phyloP scores from a whole-genome alignment of 176 grass and related monocot genomes.

The Aechmea fasciata region DNA sequence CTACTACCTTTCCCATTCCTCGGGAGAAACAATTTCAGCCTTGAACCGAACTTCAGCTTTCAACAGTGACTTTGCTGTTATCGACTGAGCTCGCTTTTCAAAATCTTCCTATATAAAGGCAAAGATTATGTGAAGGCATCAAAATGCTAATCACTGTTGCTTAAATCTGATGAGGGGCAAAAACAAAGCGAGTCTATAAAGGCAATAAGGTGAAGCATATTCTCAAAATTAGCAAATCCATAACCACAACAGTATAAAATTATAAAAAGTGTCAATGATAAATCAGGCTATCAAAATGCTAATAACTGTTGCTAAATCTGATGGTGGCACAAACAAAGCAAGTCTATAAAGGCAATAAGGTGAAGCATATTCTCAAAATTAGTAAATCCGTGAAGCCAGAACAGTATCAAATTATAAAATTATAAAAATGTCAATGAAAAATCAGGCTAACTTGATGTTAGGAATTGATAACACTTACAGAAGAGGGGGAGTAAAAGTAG shows the following conservation, averaged over 20 bases:
- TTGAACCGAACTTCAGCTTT: slow-evolving; percentile 86
- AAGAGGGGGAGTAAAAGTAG: no score
- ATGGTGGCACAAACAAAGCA: neutral
- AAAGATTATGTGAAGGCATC: slow-evolving; percentile 16
- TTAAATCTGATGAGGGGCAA: neutral
- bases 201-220: neutral
- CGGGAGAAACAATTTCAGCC: slow-evolving; percentile 77
- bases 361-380: neutral
- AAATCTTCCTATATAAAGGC: slow-evolving; percentile 63
- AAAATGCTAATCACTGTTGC: neutral
- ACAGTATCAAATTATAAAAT: neutral
- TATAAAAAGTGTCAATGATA: no score
- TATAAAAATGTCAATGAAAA: neutral
- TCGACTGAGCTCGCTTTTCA: slow-evolving; percentile 65
- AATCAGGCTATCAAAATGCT: neutral
- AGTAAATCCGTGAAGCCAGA: neutral
- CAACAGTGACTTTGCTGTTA: slow-evolving; percentile 60
- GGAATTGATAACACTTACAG: no score
- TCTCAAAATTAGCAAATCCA: neutral
- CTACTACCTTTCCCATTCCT: slow-evolving; percentile 98
- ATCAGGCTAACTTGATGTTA: no score
- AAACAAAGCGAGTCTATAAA: neutral
- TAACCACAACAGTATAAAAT: no score
- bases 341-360: neutral
- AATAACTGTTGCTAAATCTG: neutral